These are phyloP conservation scores for Inga oerstediana DNA, from an alignment of 306 rosid genomes.

Conservation along the genomic window DNA sequence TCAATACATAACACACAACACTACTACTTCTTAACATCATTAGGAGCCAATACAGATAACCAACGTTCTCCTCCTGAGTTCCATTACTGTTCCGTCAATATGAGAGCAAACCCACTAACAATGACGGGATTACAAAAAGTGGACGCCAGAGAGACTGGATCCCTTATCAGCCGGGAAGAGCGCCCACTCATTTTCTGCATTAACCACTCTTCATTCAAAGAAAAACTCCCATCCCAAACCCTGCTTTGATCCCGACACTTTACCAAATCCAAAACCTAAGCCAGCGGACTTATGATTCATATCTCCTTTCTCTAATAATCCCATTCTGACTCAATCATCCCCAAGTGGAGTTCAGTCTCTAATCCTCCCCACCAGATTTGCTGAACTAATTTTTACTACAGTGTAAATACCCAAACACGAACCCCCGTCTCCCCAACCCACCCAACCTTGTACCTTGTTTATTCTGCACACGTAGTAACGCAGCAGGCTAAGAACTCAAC, in stretches of 20 bases:
- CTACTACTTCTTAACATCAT: background rate
- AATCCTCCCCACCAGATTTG: background rate
- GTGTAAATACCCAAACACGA: background rate
- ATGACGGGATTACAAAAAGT: slow-evolving; percentile 54
- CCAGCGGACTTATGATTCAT: slow-evolving; percentile 43
- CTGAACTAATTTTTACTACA: background rate
- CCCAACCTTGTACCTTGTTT: slow-evolving; percentile 32
- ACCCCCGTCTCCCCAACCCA: background rate
- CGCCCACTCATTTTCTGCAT: slow-evolving; percentile 45
- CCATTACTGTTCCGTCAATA: slow-evolving; percentile 10
- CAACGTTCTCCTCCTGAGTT: slow-evolving; percentile 23
- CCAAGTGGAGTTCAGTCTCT: slow-evolving; percentile 12
- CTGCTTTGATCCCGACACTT: slow-evolving; percentile 42
- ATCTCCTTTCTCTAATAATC: slow-evolving; percentile 33
- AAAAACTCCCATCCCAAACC: slow-evolving; percentile 52
- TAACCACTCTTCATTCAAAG: slow-evolving; percentile 52
- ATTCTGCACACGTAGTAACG: slow-evolving; percentile 35
- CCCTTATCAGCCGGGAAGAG: slow-evolving; percentile 57
- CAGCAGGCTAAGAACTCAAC: slow-evolving; percentile 18
- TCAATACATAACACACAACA: slow-evolving; percentile 3
- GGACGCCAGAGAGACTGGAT: slow-evolving; percentile 42
- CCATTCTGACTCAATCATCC: slow-evolving; percentile 35
- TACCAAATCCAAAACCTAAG: slow-evolving; percentile 50
- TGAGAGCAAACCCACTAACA: slow-evolving; percentile 41
- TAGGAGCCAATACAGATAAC: slow-evolving; percentile 19